These are phyloP conservation scores for Neurospora sp. DNA, from an alignment of 495 filamentous ascomycete species.

Conservation along the genomic window DNA sequence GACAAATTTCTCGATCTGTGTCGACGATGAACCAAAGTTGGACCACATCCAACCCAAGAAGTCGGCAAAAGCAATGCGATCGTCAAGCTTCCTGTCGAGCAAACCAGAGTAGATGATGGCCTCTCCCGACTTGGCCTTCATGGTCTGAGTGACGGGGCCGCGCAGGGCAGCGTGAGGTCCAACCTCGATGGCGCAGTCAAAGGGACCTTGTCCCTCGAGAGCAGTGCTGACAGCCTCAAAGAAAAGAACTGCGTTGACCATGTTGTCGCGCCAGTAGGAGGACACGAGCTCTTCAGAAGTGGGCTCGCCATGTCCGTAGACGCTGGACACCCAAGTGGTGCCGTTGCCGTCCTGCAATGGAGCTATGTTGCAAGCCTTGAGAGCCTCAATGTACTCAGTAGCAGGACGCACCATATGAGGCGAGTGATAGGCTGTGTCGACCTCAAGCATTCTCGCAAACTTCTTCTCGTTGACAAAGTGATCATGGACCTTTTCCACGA, in stretches of 20 bases:
- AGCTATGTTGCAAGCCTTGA: constrained; percentile 17
- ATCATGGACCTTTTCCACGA: constrained; percentile 24
- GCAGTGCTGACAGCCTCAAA: constrained; percentile 38
- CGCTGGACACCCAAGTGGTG: constrained; percentile 29
- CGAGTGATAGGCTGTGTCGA: constrained; percentile 54
- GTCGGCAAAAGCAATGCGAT: constrained; percentile 30
- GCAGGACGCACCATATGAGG: constrained; percentile 43
- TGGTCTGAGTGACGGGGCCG: constrained; percentile 34
- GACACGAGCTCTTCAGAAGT: constrained; percentile 13
- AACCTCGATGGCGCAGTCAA: constrained; percentile 41
- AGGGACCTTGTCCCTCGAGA: constrained; percentile 21
- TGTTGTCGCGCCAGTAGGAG: constrained; percentile 50
- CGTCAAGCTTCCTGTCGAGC: constrained; percentile 28
- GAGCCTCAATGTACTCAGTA: constrained; percentile 26
- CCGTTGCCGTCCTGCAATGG: constrained; percentile 12
- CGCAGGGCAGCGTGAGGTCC: constrained; percentile 48
- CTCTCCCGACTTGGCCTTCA: constrained; percentile 16
- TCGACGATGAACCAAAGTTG: constrained; percentile 17
- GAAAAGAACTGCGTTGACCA: constrained; percentile 48
- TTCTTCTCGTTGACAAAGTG: constrained; percentile 20
- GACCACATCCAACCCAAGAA: constrained; percentile 43
- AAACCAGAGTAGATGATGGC: constrained; percentile 30
- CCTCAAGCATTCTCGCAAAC: constrained; percentile 33
- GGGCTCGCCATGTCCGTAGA: constrained; percentile 20
- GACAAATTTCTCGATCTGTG: constrained; percentile 25